phyloP scores from a whole-genome alignment of 805 yeast genomes.

The Wickerhamomyces mucosus region DNA sequence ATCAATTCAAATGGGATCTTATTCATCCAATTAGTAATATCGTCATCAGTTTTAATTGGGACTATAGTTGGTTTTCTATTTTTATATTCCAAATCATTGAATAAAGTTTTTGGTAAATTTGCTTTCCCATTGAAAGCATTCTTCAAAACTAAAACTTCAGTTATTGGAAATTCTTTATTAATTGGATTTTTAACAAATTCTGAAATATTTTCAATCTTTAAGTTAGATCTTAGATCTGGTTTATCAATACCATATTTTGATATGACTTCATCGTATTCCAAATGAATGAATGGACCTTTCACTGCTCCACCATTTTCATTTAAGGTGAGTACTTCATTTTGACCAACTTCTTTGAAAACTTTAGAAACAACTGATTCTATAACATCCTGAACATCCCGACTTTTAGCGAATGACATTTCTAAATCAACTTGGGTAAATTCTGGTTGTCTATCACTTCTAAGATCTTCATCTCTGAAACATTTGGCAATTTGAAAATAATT shows the following conservation, averaged over 20 bases:
- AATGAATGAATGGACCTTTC: slow-evolving; percentile 25
- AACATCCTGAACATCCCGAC: slow-evolving; percentile 54
- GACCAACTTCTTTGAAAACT: slow-evolving; percentile 45
- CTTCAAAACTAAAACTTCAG: slow-evolving; percentile 64
- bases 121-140: slow-evolving; percentile 24
- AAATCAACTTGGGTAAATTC: slow-evolving; percentile 96
- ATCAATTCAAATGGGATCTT: slow-evolving; percentile 25
- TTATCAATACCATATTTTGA: slow-evolving; percentile 81
- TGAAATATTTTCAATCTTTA: slow-evolving; percentile 23
- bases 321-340: slow-evolving; percentile 18
- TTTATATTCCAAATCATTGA: slow-evolving; percentile 36
- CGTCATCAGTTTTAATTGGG: slow-evolving; percentile 36
- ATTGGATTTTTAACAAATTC: slow-evolving; percentile 21
- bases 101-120: slow-evolving; percentile 27
- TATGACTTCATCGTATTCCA: slow-evolving; percentile 65
- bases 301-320: slow-evolving; percentile 8
- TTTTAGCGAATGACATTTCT: slow-evolving; percentile 80
- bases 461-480: slow-evolving; percentile 94
- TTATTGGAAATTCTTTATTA: slow-evolving; percentile 46
- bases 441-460: slow-evolving; percentile 92
- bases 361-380: slow-evolving; percentile 47
- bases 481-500: slow-evolving; percentile 85
- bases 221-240: slow-evolving; percentile 72
- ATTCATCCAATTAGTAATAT: slow-evolving; percentile 34
- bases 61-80: slow-evolving; percentile 50